Evolutionary conservation across 768 basidiomycete genomes (phyloP).

Genomic region (Pholiota molesta): DNA sequence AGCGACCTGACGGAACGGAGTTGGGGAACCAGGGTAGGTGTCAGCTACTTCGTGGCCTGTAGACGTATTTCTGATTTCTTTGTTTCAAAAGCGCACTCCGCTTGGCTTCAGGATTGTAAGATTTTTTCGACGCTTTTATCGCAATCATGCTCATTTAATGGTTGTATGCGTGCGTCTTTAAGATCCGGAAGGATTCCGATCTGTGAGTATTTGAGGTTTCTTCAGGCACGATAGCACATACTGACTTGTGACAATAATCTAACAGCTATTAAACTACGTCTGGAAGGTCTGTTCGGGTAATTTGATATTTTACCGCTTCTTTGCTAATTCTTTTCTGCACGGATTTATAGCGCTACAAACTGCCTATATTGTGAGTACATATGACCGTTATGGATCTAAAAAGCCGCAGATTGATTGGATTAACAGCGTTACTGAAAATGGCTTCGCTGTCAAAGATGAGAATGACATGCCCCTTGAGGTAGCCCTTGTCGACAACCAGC

Average conservation of each 20-base stretch:
- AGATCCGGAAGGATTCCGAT: conserved; percentile 70
- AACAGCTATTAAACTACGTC: conserved; percentile 65
- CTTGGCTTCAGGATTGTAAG: conserved; percentile 70
- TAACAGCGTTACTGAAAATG: conserved; percentile 71
- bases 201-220: conserved; percentile 34
- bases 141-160: neutral
- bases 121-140: conserved; percentile 3
- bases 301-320: conserved; percentile 1
- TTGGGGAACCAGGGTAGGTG: conserved; percentile 61
- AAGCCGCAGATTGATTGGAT: neutral
- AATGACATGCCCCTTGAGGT: conserved; percentile 52
- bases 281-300: conserved; percentile 51
- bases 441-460: conserved; percentile 71
- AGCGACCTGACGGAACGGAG: conserved; percentile 62
- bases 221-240: neutral
- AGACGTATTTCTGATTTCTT: conserved; percentile 8
- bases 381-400: neutral
- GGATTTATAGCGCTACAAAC: conserved; percentile 41
- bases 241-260: conserved; percentile 6
- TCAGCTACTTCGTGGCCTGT: neutral
- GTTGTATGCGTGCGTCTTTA: conserved; percentile 22
- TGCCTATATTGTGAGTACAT: conserved; percentile 39
- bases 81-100: conserved; percentile 50
- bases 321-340: conserved; percentile 11
- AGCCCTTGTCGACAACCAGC: conserved; percentile 60